Base-by-base conservation (phyloP, 345 rosid genomes). In the Bruguiera parviflora region DNA sequence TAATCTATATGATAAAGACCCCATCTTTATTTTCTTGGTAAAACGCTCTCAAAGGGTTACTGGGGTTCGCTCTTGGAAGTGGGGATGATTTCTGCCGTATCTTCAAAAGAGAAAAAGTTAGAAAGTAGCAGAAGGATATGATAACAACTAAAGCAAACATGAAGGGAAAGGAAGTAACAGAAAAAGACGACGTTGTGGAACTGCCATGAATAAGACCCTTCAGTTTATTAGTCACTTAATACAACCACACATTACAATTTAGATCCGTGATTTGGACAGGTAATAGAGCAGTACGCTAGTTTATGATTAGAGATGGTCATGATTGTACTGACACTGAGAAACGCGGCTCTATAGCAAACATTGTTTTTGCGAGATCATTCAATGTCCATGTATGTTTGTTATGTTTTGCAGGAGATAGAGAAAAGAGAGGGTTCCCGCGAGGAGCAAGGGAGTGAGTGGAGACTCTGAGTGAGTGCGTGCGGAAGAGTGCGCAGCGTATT, bases 171-270 rank as follows among this genome's bases (percentile, higher is more conserved):
- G 66, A 68, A 72, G 63, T 43, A 71, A 43, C 28, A 52, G 63
- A 2, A 67, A 37, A 61, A 70, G 60, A 75, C 58, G 81, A 74
- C 71, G 72, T 83, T 46, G 79, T 77, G 84, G 89, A 75, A 73
- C 85, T 83, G 89, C 73, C 61, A 73, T 52, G 89, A 85, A 68
- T 77, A 73, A 77, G 87, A 85, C 87, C 67, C 39, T 72, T 81
- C 87, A 64, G 72, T 69, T 75, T 22, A 71, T 74, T 71, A 62
- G 65, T 43, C 78, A 73, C 72, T 67, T 77, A 78, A 79, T 75
- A 62, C 77, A 78, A 76, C 66, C 33, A 74, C 61, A 69, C 52
- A 80, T 29, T 66, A 18, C 68, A 37, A 67, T 6, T 69, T 76
- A 51, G 72, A 73, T 60, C 77, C 57, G 32, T 76, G 79, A 76